Evolutionary conservation across 306 rosid species (phyloP).

Genomic region (Lathyrus sativus): DNA sequence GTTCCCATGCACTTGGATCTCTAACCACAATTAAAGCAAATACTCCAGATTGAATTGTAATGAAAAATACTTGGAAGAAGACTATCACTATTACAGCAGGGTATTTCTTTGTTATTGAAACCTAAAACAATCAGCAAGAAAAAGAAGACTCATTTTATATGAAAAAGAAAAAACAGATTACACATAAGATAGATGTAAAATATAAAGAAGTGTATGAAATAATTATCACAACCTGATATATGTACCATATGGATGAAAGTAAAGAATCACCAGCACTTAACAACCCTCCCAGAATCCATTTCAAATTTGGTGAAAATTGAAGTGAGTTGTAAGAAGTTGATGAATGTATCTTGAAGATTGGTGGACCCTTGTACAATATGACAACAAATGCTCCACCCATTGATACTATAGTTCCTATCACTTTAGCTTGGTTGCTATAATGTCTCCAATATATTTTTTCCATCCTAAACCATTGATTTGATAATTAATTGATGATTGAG

Average conservation of each 20-base stretch:
- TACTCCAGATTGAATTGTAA: constrained; percentile 32
- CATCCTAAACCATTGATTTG: constrained; percentile 43
- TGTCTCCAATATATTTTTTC: constrained; percentile 46
- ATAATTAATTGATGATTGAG: too few species aligned
- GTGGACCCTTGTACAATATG: constrained; percentile 53
- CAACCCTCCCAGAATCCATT: constrained; percentile 48
- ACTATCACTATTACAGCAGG: constrained; percentile 37
- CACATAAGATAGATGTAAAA: not conserved
- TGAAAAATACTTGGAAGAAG: constrained; percentile 39
- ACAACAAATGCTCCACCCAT: constrained; percentile 52
- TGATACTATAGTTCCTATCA: constrained; percentile 48
- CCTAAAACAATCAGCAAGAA: constrained; percentile 38
- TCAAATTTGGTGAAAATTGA: constrained; percentile 28
- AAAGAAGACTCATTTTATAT: not conserved
- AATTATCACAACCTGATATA: constrained; percentile 44
- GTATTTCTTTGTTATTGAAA: constrained; percentile 38
- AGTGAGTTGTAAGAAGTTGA: not conserved
- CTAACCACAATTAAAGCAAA: constrained; percentile 37
- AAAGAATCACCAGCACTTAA: constrained; percentile 38
- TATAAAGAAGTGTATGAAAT: not conserved
- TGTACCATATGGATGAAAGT: constrained; percentile 41
- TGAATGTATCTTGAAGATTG: constrained; percentile 26
- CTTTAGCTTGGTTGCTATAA: constrained; percentile 49
- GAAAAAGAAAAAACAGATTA: not conserved
- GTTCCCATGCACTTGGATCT: constrained; percentile 45